These are phyloP conservation scores for Acidiella bohemica DNA, from an alignment of 495 filamentous ascomycete species.

Conservation along the genomic window DNA sequence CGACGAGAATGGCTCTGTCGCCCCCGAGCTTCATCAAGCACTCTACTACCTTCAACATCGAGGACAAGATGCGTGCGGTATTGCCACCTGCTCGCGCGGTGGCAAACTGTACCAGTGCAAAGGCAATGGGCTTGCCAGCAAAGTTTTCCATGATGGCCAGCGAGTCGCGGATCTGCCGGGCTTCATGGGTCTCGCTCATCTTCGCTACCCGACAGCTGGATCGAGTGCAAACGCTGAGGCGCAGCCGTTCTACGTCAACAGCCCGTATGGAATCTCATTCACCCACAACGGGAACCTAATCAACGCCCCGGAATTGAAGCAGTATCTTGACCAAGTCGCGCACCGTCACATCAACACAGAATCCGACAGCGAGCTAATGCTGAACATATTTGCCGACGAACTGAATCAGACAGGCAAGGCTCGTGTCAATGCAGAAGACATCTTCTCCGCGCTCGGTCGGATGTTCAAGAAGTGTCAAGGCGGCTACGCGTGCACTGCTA, in stretches of 20 bases:
- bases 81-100: conserved; percentile 61
- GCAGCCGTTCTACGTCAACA: conserved; percentile 89
- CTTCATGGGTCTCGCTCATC: conserved; percentile 78
- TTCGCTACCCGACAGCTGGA: conserved; percentile 74
- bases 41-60: conserved; percentile 56
- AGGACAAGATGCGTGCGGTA: conserved; percentile 72
- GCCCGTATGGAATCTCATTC: conserved; percentile 60
- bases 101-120: conserved; percentile 62
- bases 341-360: conserved; percentile 97
- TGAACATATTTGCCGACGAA: conserved; percentile 90
- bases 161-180: conserved; percentile 68
- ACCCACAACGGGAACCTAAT: conserved; percentile 86
- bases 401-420: conserved; percentile 93
- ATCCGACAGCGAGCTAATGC: conserved; percentile 84
- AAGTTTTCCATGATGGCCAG: conserved; percentile 70
- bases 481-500: conserved; percentile 77
- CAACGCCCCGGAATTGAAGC: conserved; percentile 69
- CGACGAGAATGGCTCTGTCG: conserved; percentile 44
- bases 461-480: conserved; percentile 72
- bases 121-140: conserved; percentile 59
- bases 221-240: conserved; percentile 61
- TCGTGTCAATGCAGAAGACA: conserved; percentile 80
- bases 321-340: conserved; percentile 72
- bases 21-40: conserved; percentile 75
- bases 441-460: conserved; percentile 61